Evolutionary conservation across 768 basidiomycete genomes (phyloP).

Genomic region (Russula olivacea): DNA sequence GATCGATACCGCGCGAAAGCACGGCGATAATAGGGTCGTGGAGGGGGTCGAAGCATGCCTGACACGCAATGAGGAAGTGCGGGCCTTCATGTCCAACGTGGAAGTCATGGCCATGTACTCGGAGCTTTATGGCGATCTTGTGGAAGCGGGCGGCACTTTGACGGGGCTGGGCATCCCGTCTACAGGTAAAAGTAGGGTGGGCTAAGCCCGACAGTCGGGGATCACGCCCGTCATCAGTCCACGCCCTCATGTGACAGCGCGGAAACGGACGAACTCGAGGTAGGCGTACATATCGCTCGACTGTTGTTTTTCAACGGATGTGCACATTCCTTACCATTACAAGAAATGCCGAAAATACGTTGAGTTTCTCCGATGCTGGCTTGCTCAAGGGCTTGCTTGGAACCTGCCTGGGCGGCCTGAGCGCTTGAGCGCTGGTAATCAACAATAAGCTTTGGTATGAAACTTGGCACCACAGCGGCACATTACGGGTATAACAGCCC

Average conservation of each 20-base stretch:
- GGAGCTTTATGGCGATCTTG: conserved; percentile 12
- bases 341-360: too few species aligned
- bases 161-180: background rate
- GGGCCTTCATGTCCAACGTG: conserved; percentile 22
- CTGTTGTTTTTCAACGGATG: background rate
- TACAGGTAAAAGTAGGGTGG: background rate
- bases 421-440: too few species aligned
- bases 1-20: conserved; percentile 34
- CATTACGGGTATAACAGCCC: too few species aligned
- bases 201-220: background rate
- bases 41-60: conserved; percentile 32
- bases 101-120: conserved; percentile 9
- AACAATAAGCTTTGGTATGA: too few species aligned
- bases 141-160: background rate
- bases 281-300: background rate
- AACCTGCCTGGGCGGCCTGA: too few species aligned
- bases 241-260: background rate
- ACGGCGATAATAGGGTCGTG: conserved; percentile 35
- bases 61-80: conserved; percentile 30
- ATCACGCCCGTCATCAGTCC: background rate
- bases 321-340: background rate
- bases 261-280: background rate
- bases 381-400: too few species aligned
- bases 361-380: too few species aligned
- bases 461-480: too few species aligned